phyloP scores from a whole-genome alignment of 441 rosid genomes.

The Adansonia rubrostipa region DNA sequence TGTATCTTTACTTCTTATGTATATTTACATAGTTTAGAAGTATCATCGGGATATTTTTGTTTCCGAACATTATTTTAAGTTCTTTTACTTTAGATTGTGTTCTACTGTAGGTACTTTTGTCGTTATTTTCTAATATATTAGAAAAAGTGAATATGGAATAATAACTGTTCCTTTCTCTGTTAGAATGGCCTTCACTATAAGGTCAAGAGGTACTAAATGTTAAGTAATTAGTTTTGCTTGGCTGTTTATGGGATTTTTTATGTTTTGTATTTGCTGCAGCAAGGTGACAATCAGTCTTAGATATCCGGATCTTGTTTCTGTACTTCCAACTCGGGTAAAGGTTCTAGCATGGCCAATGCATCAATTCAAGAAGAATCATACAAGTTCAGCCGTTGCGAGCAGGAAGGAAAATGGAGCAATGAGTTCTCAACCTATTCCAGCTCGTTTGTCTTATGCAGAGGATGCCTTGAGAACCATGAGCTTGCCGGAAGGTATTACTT shows the following conservation, averaged over 20 bases:
- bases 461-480: slow-evolving; percentile 77
- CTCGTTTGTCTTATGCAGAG: slow-evolving; percentile 83
- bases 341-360: slow-evolving; percentile 80
- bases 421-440: slow-evolving; percentile 51
- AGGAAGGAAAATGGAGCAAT: slow-evolving; percentile 41
- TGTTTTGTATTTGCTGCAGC: slow-evolving; percentile 54
- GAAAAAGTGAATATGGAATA: neutral
- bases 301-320: slow-evolving; percentile 73
- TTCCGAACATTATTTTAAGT: neutral
- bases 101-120: neutral
- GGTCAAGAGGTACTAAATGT: neutral
- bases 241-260: slow-evolving; percentile 9
- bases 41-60: slow-evolving; percentile 11
- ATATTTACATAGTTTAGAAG: neutral
- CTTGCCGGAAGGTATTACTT: slow-evolving; percentile 76
- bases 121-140: neutral
- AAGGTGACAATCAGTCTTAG: slow-evolving; percentile 78
- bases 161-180: neutral
- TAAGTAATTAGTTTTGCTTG: neutral
- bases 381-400: slow-evolving; percentile 31
- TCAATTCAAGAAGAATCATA: slow-evolving; percentile 55
- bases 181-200: neutral
- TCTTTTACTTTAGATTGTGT: neutral
- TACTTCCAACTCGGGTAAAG: slow-evolving; percentile 79
- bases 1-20: neutral